Evolutionary conservation across 2,329 filamentous ascomycete species (phyloP), one percentile per base, ranked within the genome.

Genomic region (Neurospora crassa): DNA sequence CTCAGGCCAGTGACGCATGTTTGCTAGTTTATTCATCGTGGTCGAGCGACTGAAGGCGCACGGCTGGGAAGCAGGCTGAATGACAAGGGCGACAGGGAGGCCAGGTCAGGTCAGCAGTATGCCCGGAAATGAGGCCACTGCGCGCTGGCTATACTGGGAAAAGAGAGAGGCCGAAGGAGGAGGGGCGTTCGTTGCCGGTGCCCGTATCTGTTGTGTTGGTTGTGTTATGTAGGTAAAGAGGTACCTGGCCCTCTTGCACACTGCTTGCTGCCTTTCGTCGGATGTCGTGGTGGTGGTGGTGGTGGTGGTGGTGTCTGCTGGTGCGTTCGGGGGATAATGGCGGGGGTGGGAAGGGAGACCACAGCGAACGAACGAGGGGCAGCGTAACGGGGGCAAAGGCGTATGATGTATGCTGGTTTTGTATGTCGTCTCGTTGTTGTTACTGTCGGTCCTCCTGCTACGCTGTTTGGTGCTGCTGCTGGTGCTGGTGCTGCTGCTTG

Each of bases 1-100:
- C 82, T 90, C 88, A 80, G 88, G 87, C 89, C 89, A 91, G 84
- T 90, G 88, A 85, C 89, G 88, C 88, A 91, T 90, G 79, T 89
- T 90, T 81, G 88, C 87, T 82, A 91, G 82, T 83, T 90, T 91
- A 83, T 91, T 90, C 89, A 91, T 91, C 79, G 78, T 89, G 85
- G 63, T 40, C 24, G 53, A 63, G 53, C 53, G 53, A 37, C 29
- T 63, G 53, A 10, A 63, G 53, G 68, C 12, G 72, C 69, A 69
- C 40, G 47, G 16, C 29, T 34, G 29, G 8, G 29, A 63, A 63
- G 29, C n/a, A 69, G 67, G 53, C 68, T 71, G 47, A 41, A 59
- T 45, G 43, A 47, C 43, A 63, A 69, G 45, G 70, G 67, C 67
- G 42, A 67, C 53, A 63, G 53, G 53, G 53, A 63, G 53, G 53